Base-by-base conservation (phyloP, 768 basidiomycete species). In the Hortiboletus flavorubellus region DNA sequence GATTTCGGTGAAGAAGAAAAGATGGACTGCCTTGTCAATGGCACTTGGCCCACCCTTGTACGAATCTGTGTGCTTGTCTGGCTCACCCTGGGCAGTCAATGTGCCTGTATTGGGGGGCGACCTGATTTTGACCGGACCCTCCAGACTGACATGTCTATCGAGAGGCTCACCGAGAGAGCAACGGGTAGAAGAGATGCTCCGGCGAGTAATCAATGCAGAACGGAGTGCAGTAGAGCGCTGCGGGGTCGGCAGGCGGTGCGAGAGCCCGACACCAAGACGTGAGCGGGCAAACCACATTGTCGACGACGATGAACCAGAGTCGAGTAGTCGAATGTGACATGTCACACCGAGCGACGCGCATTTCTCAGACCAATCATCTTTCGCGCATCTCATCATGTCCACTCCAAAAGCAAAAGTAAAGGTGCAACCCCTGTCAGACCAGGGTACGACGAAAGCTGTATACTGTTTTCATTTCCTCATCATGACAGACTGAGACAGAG, bases 1-100 rank as follows among this genome's bases (percentile, higher is more conserved):
- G 64, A 99, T 97, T 75, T 99, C 97, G 55, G 96, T 98, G 72
- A 99, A 93, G 83, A 99, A 98, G 82, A 98, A 98, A 46, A 97
- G 69, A 71, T 94, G 89, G 41, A 91, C 88, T 46, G 95, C 95
- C 73, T 98, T 98, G 79, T 98, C 93, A 46, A 99, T 79, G 43
- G 97, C 94, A 70, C 87, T 87, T 14, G 89, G 91, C 0, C 93
- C 94, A 52, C 76, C 78, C 66, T 81, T 80, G 78, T 91, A 93
- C 41, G 85, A 82, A 64, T 91, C 78, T 5, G 82, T 65, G 61
- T 83, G 77, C 44, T 80, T 80, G 40, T 77, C 84, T 0, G 79
- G 74, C 58, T 76, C 76, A 49, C 73, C 67, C 30, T 60, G 64
- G 7, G 78, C 75, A 39, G 70, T 68, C 59, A 70, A 64, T 31